These are phyloP conservation scores for Aurifilum marmelostoma DNA, from an alignment of 2,329 filamentous ascomycete species.

Conservation along the genomic window DNA sequence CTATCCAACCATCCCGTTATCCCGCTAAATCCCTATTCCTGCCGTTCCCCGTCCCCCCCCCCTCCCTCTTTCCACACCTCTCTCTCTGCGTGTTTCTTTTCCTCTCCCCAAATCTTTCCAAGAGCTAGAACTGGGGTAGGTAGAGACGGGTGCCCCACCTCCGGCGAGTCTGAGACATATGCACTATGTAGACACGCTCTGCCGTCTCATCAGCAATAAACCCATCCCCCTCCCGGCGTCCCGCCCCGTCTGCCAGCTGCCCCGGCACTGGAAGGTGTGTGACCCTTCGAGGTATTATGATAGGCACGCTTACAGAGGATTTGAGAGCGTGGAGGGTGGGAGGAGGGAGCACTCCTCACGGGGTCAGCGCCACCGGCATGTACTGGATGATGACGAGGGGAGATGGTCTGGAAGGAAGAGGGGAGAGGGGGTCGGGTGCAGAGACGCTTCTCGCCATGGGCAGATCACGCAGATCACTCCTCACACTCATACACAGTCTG, in stretches of 20 bases:
- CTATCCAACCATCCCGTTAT: neutral
- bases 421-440: neutral
- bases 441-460: neutral
- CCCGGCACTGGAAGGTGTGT: neutral
- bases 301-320: neutral
- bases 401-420: neutral
- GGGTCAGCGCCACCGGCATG: neutral
- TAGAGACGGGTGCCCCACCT: neutral
- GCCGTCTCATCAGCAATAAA: neutral
- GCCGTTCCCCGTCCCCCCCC: too few species aligned
- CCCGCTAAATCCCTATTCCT: neutral
- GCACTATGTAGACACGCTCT: neutral
- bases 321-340: neutral
- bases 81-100: neutral
- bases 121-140: neutral
- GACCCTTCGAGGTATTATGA: neutral
- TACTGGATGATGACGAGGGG: neutral
- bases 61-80: neutral
- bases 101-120: neutral
- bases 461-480: neutral
- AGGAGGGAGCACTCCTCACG: neutral
- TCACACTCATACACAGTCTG: neutral
- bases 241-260: neutral
- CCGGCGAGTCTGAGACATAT: neutral
- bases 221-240: too few species aligned